These are phyloP conservation scores for Dactylellina haptotyla DNA, from an alignment of 2,329 filamentous ascomycete genomes.

Conservation along the genomic window DNA sequence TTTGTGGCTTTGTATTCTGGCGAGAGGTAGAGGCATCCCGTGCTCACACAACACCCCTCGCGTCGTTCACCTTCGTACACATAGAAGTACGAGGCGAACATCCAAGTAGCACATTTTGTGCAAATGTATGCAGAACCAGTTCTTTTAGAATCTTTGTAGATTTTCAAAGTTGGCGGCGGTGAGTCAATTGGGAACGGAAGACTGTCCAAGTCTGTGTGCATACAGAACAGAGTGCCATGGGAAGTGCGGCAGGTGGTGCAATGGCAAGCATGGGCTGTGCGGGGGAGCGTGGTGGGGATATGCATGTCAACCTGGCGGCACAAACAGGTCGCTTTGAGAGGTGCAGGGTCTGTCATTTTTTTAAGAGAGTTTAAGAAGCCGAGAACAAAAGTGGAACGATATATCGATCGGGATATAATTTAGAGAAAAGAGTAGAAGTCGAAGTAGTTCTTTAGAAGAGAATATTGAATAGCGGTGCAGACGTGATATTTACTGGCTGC, in stretches of 20 bases:
- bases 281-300: conserved; percentile 18
- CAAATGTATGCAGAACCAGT: conserved; percentile 21
- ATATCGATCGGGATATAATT: no score
- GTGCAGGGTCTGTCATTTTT: conserved; percentile 16
- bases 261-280: conserved; percentile 35
- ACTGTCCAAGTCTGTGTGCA: conserved; percentile 22
- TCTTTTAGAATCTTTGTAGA: background rate
- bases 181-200: conserved; percentile 24
- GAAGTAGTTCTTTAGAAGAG: no score
- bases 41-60: conserved; percentile 29
- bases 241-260: conserved; percentile 44
- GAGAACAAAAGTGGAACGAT: no score
- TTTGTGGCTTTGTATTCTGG: conserved; percentile 23
- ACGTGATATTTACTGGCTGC: no score
- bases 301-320: conserved; percentile 31
- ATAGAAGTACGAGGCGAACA: conserved; percentile 41
- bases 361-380: no score
- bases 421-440: no score
- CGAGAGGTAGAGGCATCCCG: conserved; percentile 29
- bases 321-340: conserved; percentile 32
- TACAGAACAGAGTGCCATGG: conserved; percentile 42
- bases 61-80: conserved; percentile 1
- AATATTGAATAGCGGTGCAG: no score
- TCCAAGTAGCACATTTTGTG: conserved; percentile 26
- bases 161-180: conserved; percentile 16